These are phyloP conservation scores for Vicia sativa DNA, from an alignment of 306 rosid species.

Conservation along the genomic window DNA sequence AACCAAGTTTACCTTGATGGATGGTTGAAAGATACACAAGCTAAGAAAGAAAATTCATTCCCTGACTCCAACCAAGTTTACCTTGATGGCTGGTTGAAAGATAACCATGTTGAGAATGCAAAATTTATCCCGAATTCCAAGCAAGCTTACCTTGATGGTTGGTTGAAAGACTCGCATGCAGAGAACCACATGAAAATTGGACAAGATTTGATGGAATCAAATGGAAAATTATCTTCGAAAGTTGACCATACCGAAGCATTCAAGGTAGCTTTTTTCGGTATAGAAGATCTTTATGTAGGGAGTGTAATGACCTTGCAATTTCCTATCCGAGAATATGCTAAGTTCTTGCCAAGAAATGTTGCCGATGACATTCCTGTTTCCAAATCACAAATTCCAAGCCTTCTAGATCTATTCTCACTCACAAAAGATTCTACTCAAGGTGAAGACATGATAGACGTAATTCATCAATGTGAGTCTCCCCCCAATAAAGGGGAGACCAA, in stretches of 20 bases:
- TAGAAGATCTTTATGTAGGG: constrained; percentile 43
- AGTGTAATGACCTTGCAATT: constrained; percentile 43
- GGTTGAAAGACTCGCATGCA: background rate
- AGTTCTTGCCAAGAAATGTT: too few species aligned
- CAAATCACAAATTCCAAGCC: constrained; percentile 37
- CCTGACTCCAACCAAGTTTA: too few species aligned
- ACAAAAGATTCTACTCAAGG: constrained; percentile 8
- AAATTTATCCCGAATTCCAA: too few species aligned
- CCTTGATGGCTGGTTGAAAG: too few species aligned
- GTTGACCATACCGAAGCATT: constrained; percentile 45
- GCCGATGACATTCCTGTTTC: too few species aligned
- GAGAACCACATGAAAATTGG: background rate
- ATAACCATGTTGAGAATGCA: too few species aligned
- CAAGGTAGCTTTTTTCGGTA: constrained; percentile 41
- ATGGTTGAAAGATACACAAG: too few species aligned
- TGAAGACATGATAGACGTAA: constrained; percentile 38
- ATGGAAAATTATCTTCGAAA: background rate
- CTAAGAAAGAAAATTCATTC: too few species aligned
- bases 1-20: too few species aligned
- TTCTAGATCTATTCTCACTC: constrained; percentile 48
- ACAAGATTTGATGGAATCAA: too few species aligned
- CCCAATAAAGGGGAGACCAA: constrained; percentile 22
- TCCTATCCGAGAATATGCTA: too few species aligned
- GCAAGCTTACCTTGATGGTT: background rate
- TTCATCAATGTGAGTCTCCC: constrained; percentile 35